Base-by-base conservation (phyloP, 148 eudicot genomes). In the Chenopodium berlandieri region DNA sequence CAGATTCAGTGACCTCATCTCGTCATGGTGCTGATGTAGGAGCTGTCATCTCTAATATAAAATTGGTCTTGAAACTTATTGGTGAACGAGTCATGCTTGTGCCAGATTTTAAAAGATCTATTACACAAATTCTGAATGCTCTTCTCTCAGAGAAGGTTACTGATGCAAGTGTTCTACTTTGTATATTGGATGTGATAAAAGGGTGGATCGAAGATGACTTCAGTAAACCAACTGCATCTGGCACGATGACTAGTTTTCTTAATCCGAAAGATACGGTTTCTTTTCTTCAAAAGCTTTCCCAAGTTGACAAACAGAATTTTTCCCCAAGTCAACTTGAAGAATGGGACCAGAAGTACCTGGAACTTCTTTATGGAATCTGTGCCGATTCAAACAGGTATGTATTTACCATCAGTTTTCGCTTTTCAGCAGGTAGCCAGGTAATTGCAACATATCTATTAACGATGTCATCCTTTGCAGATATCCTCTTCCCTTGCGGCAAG, bases 141-240 rank as follows among this genome's bases (percentile, higher is more conserved):
- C 87, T 97, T 86, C 91, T 97, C 52, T 97, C 94, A 32, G 97
- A 97, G 86, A 97, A 94, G 88, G 93, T 91, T 48, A 92, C 92
- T 31, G 98, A 97, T 87, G 86, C 95, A 25, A 87, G 94, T 85
- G 95, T 97, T 73, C 93, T 97, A 72, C 93, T 94, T 79, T 92
- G 98, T 90, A 91, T 94, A 82, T 86, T 97, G 52, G 98, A 92
- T 87, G 90, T 94, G 56, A 81, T 94, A 70, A 92, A 94, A 89
- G 90, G 97, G 66, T 97, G 98, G 99, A 82, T 97, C 85, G 99
- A 97, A 84, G 94, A 92, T 81, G 97, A 94, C 84, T 89, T 86
- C 79, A 78, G 92, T 85, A 92, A 85, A 86, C 88, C 91, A 56
- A 89, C 90, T 72, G 75, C 88, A 83, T 77, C 89, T 86, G 90